Evolutionary conservation across 345 rosid genomes (phyloP).

Genomic region (Noccaea bulbosa): DNA sequence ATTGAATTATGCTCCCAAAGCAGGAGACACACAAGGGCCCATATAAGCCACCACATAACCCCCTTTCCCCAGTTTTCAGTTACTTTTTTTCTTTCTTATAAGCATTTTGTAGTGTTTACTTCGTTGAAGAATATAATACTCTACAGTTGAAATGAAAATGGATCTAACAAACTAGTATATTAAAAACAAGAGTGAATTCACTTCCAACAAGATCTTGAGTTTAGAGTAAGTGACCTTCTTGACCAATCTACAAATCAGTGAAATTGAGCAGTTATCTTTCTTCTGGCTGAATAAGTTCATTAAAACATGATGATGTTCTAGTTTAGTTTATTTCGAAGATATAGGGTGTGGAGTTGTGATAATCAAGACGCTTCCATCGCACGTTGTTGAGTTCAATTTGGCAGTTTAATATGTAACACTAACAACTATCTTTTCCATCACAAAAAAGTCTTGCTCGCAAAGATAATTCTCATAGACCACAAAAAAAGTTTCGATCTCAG

Average conservation of each 20-base stretch:
- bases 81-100: neutral
- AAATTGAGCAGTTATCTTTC: no score
- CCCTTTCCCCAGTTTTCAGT: conserved; percentile 3
- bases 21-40: conserved; percentile 31
- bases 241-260: neutral
- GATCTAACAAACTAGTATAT: neutral
- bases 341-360: no score
- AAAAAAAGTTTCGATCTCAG: neutral
- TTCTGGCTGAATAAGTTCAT: no score
- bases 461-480: neutral
- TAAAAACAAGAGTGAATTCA: neutral
- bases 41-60: conserved; percentile 17
- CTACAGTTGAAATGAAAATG: neutral
- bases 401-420: no score
- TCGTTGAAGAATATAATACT: neutral
- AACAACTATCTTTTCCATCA: no score
- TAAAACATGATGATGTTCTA: no score
- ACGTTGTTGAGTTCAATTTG: no score
- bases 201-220: conserved; percentile 1
- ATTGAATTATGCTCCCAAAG: conserved; percentile 34
- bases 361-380: no score
- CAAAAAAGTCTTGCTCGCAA: neutral
- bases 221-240: neutral
- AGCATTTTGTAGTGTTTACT: neutral
- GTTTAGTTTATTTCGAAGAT: no score